Percentiles rank a stretch among this genome's conserved stretches.
phyloP scores from a whole-genome alignment of 805 yeast species.

The Starmerella cellae region DNA sequence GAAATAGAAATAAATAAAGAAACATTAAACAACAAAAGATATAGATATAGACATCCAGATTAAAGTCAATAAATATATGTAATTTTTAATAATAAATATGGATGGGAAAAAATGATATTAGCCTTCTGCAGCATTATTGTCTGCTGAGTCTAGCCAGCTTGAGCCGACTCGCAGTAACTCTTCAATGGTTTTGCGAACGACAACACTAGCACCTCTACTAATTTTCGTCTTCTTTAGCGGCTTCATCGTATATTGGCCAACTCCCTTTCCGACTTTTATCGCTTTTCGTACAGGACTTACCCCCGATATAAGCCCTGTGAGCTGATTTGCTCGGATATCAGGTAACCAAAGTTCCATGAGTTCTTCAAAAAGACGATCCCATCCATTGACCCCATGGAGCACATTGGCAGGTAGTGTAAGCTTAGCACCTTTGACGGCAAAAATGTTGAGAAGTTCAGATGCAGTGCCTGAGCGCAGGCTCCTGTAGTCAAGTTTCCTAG shows the following conservation, averaged over 20 bases:
- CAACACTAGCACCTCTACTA: slow-evolving; percentile 10
- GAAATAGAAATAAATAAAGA: no score
- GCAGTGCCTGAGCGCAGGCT: slow-evolving; percentile 80
- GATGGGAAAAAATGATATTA: no score
- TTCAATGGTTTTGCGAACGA: slow-evolving; percentile 12
- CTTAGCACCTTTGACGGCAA: slow-evolving; percentile 74
- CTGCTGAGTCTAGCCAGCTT: slow-evolving; percentile 13
- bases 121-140: not conserved
- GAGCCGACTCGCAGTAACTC: slow-evolving; percentile 9
- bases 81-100: no score
- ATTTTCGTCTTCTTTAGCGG: slow-evolving; percentile 10
- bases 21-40: no score
- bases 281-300: slow-evolving; percentile 53
- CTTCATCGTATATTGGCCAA: slow-evolving; percentile 7
- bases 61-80: no score
- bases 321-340: slow-evolving; percentile 67
- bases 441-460: slow-evolving; percentile 76
- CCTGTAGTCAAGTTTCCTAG: slow-evolving; percentile 72
- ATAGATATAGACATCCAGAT: no score
- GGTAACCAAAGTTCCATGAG: slow-evolving; percentile 76
- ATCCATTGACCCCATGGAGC: slow-evolving; percentile 67
- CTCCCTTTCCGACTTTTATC: slow-evolving; percentile 8
- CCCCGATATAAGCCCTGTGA: slow-evolving; percentile 71
- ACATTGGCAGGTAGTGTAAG: slow-evolving; percentile 48
- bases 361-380: slow-evolving; percentile 41